phyloP scores from a whole-genome alignment of 2,329 filamentous ascomycete species.

The Thermoascus crustaceus region DNA sequence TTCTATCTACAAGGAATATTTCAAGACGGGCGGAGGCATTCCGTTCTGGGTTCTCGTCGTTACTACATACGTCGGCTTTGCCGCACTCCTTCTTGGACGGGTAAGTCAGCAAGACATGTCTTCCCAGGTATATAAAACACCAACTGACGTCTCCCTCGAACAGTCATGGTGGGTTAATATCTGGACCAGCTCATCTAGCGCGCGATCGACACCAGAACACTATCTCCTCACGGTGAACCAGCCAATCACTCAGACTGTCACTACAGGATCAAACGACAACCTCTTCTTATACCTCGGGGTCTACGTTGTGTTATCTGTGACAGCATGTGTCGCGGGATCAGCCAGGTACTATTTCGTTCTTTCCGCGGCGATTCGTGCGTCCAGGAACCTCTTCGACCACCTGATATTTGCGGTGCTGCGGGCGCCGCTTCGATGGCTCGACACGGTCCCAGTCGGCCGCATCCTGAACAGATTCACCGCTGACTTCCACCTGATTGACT shows the following conservation, averaged over 20 bases:
- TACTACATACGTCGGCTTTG: slow-evolving; percentile 47
- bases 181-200: slow-evolving; percentile 33
- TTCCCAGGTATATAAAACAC: too few species aligned
- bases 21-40: slow-evolving; percentile 57
- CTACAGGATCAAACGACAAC: slow-evolving; percentile 25
- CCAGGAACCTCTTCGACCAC: slow-evolving; percentile 58
- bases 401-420: slow-evolving; percentile 61
- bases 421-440: slow-evolving; percentile 69
- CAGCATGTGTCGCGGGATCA: slow-evolving; percentile 52
- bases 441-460: slow-evolving; percentile 68
- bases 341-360: slow-evolving; percentile 57
- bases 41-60: slow-evolving; percentile 52
- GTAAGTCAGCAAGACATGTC: too few species aligned
- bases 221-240: slow-evolving; percentile 10
- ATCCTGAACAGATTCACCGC: slow-evolving; percentile 71
- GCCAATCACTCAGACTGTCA: not conserved
- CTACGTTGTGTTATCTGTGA: slow-evolving; percentile 55
- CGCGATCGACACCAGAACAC: slow-evolving; percentile 6
- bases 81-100: slow-evolving; percentile 46
- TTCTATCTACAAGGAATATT: slow-evolving; percentile 59
- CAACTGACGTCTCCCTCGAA: not conserved
- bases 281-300: slow-evolving; percentile 62
- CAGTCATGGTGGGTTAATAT: slow-evolving; percentile 42
- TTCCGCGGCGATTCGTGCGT: slow-evolving; percentile 58
- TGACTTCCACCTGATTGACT: slow-evolving; percentile 69